Evolutionary conservation across 768 basidiomycete genomes (phyloP), one percentile per base, ranked within the genome.

Genomic region (Exidia glandulosa): DNA sequence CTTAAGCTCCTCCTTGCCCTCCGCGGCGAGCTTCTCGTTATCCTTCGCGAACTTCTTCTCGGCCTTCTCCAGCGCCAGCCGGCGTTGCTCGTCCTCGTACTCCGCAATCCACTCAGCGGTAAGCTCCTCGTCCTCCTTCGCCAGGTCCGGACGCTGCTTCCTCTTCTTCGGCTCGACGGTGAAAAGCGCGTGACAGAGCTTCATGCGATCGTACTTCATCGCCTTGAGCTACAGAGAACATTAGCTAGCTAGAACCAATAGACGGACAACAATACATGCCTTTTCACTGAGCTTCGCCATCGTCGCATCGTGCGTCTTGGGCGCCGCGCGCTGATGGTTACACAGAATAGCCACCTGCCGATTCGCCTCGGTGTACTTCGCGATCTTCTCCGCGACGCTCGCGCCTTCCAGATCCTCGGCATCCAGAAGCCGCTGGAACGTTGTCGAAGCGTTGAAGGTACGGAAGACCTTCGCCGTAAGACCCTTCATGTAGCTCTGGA

Each of bases 401-500:
- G 82, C 86, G 65, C 84, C 76, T 64, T 78, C 76, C 47, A 80
- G 69, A 6, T 72, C 68, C 58, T 82, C 81, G 63, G 85, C 79
- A 65, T 94, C 90, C 62, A 98, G 76, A 63, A 95, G 85, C 50
- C 88, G 79, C 70, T 98, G 93, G 78, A 98, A 96, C 2, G 95
- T 96, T 69, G 84, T 85, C 29, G 96, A 98, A 27, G 96, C 96
- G 68, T 99, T 99, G 77, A 90, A 99, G 57, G 96, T 99, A 92
- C 96, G 95, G 80, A 99, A 99, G 30, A 99, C 96, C 72, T 99
- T 99, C 60, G 96, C 96, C 0, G 96, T 95, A 30, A 99, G 80
- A 19, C 96, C 96, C 63, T 94, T 90, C 96, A 98, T 99, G 71
- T 95, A 93, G 31, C 81, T 83, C 50, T 82, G 83, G 61, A 99